phyloP scores from a whole-genome alignment of 768 basidiomycete species.

The Trametes punicea region DNA sequence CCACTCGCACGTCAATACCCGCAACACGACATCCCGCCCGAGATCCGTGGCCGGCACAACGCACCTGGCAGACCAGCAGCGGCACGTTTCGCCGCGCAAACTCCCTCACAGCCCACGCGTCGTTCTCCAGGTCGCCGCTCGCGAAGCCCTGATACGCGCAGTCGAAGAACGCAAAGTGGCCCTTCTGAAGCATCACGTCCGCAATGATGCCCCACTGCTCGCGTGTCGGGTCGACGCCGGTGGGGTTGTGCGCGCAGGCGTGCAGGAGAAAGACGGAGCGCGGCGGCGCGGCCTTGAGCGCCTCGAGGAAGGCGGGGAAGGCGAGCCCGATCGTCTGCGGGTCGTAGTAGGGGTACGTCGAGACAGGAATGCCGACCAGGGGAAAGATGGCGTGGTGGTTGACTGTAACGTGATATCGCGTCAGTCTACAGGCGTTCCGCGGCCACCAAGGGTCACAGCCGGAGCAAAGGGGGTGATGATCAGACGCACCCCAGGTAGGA shows the following conservation, averaged over 20 bases:
- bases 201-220: slow-evolving; percentile 86
- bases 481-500: slow-evolving; percentile 86
- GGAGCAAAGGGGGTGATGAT: not conserved
- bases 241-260: slow-evolving; percentile 96
- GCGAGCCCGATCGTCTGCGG: slow-evolving; percentile 86
- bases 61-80: slow-evolving; percentile 84
- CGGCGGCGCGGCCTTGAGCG: slow-evolving; percentile 61
- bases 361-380: slow-evolving; percentile 84
- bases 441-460: not conserved
- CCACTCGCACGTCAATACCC: not conserved
- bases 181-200: slow-evolving; percentile 62
- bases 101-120: slow-evolving; percentile 88
- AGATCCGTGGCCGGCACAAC: too few relatives aligned
- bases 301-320: slow-evolving; percentile 59
- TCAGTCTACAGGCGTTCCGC: not conserved
- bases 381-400: slow-evolving; percentile 90
- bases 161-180: slow-evolving; percentile 91
- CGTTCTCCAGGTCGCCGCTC: slow-evolving; percentile 85
- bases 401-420: slow-evolving; percentile 39
- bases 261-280: slow-evolving; percentile 89
- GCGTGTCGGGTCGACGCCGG: slow-evolving; percentile 87
- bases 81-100: slow-evolving; percentile 76
- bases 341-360: slow-evolving; percentile 93
- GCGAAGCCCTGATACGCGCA: slow-evolving; percentile 98
- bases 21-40: too few relatives aligned